Evolutionary conservation across 768 basidiomycete genomes (phyloP).

Genomic region (Auricularia heimuer): DNA sequence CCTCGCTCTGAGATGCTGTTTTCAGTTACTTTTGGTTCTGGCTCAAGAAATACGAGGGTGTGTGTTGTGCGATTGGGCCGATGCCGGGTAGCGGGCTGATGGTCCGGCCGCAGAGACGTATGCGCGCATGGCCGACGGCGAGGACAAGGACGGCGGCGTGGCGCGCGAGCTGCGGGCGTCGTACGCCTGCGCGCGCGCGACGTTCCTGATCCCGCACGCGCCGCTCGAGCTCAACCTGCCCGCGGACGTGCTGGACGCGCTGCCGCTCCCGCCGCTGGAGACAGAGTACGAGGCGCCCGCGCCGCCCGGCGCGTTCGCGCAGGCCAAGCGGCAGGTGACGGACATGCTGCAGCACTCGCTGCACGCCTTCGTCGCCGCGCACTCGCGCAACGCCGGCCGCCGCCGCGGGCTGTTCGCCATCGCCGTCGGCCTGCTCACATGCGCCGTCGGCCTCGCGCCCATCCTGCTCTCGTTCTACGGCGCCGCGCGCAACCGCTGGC

Average conservation of each 20-base stretch:
- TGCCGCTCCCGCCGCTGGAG: slow-evolving; percentile 14
- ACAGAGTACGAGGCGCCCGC: slow-evolving; percentile 10
- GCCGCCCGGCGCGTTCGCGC: not conserved
- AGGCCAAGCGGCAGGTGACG: not conserved
- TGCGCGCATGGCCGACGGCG: not conserved
- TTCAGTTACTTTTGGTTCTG: slow-evolving; percentile 51
- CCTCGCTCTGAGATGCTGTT: slow-evolving; percentile 5
- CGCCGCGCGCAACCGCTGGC: not conserved
- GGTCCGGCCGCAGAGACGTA: not conserved
- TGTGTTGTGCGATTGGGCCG: not conserved
- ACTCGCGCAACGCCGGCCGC: slow-evolving; percentile 11
- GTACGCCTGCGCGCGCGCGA: slow-evolving; percentile 70
- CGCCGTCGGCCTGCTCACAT: slow-evolving; percentile 8
- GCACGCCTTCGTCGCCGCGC: slow-evolving; percentile 6
- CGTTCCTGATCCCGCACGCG: slow-evolving; percentile 65
- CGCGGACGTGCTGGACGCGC: slow-evolving; percentile 31
- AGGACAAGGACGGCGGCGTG: not conserved
- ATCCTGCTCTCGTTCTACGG: slow-evolving; percentile 9
- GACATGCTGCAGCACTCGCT: slow-evolving; percentile 3
- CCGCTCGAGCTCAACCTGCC: slow-evolving; percentile 52
- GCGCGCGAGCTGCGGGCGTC: slow-evolving; percentile 37
- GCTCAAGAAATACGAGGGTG: slow-evolving; percentile 1
- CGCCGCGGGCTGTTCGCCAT: slow-evolving; percentile 12
- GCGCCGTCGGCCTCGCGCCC: slow-evolving; percentile 11
- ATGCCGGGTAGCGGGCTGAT: not conserved